Conservation (phyloP, 2,329 filamentous ascomycete genomes). For the Cyphellophora europaea region DNA sequence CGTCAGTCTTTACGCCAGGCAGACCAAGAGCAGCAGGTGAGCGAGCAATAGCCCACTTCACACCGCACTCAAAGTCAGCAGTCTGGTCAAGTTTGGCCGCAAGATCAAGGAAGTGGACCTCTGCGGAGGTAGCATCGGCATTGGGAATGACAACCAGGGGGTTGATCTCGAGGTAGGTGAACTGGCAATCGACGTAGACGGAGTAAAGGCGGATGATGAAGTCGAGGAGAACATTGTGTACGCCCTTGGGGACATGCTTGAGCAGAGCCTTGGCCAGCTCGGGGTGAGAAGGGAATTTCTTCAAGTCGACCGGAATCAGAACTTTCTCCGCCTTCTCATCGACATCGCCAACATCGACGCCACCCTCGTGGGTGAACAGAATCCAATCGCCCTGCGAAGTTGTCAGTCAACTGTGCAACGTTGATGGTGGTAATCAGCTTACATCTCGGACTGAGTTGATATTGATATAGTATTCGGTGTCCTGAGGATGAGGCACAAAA, state of each 20-base stretch:
- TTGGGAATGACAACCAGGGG: constrained; percentile 97
- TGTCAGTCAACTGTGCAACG: constrained; percentile 8
- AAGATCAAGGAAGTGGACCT: constrained; percentile 95
- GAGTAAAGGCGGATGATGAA: constrained; percentile 98
- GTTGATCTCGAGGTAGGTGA: constrained; percentile 99
- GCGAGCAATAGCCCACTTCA: constrained; percentile 96
- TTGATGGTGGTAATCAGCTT: constrained; percentile 38
- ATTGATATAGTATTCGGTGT: constrained; percentile 99
- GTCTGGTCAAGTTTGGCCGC: constrained; percentile 99
- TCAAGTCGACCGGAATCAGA: constrained; percentile 89
- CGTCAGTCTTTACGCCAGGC: constrained; percentile 53
- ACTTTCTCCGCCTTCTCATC: constrained; percentile 99
- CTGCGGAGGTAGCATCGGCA: constrained; percentile 78
- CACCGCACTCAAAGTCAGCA: constrained; percentile 97
- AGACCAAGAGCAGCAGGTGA: constrained; percentile 82
- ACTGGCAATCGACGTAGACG: constrained; percentile 99
- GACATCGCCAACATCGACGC: constrained; percentile 98
- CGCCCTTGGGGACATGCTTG: constrained; percentile 85
- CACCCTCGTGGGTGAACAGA: constrained; percentile 98
- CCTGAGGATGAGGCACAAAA: constrained; percentile 88
- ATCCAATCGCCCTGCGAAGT: constrained; percentile 85
- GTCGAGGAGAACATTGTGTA: constrained; percentile 97
- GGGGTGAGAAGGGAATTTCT: constrained; percentile 91
- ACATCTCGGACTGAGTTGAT: constrained; percentile 99
- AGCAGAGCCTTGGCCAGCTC: constrained; percentile 77